Evolutionary conservation across 768 basidiomycete genomes (phyloP).

Genomic region (Leucocoprinus leucothites): DNA sequence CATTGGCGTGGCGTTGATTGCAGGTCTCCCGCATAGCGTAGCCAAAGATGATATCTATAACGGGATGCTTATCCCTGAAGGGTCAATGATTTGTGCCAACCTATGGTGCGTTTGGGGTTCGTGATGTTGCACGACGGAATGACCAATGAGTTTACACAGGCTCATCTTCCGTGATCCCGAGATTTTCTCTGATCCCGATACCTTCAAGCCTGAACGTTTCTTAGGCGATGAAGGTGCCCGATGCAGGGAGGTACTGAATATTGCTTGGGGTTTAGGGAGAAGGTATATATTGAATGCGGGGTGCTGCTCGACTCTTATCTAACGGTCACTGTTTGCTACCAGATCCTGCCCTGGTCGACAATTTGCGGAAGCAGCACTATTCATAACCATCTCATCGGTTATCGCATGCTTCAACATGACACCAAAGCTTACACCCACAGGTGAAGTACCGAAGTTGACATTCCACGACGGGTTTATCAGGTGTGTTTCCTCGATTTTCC

Average conservation of each 20-base stretch:
- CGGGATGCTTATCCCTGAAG: constrained; percentile 18
- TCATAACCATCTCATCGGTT: constrained; percentile 19
- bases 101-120: constrained; percentile 11
- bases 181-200: constrained; percentile 18
- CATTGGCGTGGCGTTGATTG: neutral
- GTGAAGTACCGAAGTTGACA: neutral
- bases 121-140: constrained; percentile 17
- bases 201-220: constrained; percentile 22
- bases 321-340: neutral
- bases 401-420: constrained; percentile 12
- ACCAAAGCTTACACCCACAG: neutral
- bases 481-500: neutral
- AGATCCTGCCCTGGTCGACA: constrained; percentile 23
- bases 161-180: constrained; percentile 21
- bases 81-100: constrained; percentile 17
- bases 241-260: constrained; percentile 13
- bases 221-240: constrained; percentile 17
- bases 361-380: constrained; percentile 21
- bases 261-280: constrained; percentile 18
- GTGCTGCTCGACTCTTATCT: neutral
- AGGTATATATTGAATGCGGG: constrained; percentile 14
- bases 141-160: constrained; percentile 12
- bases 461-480: constrained; percentile 1
- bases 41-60: constrained; percentile 12
- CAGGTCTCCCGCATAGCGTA: constrained; percentile 8